These are phyloP conservation scores for Rhizoclosmatium sp. DNA, from an alignment of 192 early-diverging fungal species.

Conservation along the genomic window DNA sequence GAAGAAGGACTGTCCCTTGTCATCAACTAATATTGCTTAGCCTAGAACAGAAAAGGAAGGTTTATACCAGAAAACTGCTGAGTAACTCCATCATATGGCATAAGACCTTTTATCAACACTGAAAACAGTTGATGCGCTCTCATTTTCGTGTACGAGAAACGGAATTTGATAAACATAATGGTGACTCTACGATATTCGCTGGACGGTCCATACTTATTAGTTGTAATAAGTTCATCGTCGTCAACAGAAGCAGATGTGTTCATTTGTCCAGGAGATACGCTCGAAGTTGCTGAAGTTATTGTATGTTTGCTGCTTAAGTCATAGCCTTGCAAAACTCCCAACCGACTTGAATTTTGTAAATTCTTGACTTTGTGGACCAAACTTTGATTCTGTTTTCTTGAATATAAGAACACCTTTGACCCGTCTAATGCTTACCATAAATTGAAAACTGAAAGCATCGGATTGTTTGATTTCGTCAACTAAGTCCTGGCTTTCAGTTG, in stretches of 20 bases:
- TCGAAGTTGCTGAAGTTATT: neutral
- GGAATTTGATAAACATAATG: slow-evolving; percentile 44
- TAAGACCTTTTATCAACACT: slow-evolving; percentile 28
- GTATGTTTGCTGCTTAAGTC: neutral
- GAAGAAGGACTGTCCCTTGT: slow-evolving; percentile 43
- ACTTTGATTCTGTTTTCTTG: slow-evolving; percentile 24
- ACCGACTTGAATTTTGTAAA: slow-evolving; percentile 25
- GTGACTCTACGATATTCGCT: slow-evolving; percentile 40
- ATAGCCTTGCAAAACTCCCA: neutral
- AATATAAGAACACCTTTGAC: too few relatives aligned
- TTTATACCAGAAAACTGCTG: slow-evolving; percentile 40
- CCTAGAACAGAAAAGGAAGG: neutral
- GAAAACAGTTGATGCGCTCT: slow-evolving; percentile 36
- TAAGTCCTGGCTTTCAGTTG: neutral
- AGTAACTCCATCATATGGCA: slow-evolving; percentile 36
- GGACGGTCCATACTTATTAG: slow-evolving; percentile 19
- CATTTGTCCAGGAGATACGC: neutral
- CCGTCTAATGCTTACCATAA: slow-evolving; percentile 9
- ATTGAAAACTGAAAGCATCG: slow-evolving; percentile 32
- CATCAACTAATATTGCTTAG: slow-evolving; percentile 29
- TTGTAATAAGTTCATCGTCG: neutral
- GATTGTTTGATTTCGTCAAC: neutral
- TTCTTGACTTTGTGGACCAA: slow-evolving; percentile 39
- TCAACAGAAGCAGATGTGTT: neutral
- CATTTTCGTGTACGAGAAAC: slow-evolving; percentile 28